Evolutionary conservation across 345 rosid genomes (phyloP).

Genomic region (Moricandia moricandioides): DNA sequence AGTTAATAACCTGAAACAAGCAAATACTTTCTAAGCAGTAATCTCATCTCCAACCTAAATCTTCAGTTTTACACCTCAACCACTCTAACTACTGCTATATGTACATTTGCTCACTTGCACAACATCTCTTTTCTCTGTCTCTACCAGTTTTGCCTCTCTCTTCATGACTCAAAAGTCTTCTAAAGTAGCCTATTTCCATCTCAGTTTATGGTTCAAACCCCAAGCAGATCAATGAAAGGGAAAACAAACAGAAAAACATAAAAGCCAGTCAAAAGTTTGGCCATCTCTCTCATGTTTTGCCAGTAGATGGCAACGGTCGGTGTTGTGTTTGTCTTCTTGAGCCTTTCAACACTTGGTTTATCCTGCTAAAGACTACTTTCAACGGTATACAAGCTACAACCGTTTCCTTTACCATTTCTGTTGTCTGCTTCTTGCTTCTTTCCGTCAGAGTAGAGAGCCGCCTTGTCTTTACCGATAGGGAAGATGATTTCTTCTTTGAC

Average conservation of each 20-base stretch:
- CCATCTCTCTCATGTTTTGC: conserved; percentile 27
- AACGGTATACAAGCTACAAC: conserved; percentile 83
- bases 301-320: conserved; percentile 30
- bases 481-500: conserved; percentile 52
- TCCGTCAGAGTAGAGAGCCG: conserved; percentile 60
- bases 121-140: not conserved
- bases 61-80: not conserved
- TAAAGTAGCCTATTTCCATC: not conserved
- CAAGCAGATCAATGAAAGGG: not conserved
- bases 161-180: not conserved
- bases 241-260: not conserved
- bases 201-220: too few species aligned
- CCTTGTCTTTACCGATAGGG: conserved; percentile 63
- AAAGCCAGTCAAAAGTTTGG: not conserved
- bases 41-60: conserved; percentile 27
- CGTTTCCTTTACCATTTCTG: conserved; percentile 56
- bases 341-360: conserved; percentile 78
- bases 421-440: conserved; percentile 42
- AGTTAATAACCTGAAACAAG: conserved; percentile 11
- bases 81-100: conserved; percentile 3
- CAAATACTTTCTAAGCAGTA: conserved; percentile 19
- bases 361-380: conserved; percentile 85
- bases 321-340: conserved; percentile 44
- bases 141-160: not conserved
- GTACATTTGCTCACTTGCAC: conserved; percentile 28